Base-by-base conservation (phyloP, 208 protist genomes). In the Trypanosoma scelopori region DNA sequence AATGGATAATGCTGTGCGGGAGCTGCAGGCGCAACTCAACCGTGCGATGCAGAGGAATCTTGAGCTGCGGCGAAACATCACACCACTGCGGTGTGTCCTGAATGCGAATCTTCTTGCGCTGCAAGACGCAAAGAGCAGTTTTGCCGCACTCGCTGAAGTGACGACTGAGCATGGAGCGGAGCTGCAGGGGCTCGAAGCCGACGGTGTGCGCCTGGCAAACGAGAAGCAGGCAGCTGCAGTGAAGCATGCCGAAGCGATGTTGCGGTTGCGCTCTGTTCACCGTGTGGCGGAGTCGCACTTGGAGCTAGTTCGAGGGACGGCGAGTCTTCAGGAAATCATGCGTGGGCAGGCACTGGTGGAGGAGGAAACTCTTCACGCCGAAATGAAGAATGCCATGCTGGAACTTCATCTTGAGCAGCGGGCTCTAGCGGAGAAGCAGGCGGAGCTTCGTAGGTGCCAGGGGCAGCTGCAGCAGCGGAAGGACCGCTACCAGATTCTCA, bases 351-450 rank as follows among this genome's bases (percentile, higher is more conserved):
- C 81, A 46, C 55, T 78, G 35, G 68, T 77, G 35, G 71, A 79
- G 58, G 73, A 86, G 74, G 81, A 76, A 30, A 61, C 68, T 28
- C 62, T 87, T 23, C 56, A 77, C 42, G 78, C 74, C 1, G 74
- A 82, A 9, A 65, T 76, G 67, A 78, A 84, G 59, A 71, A 67
- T 28, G 20, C 69, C 9, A 35, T 83, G 35, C 23, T 93, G 18
- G 73, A 85, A 66, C 67, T 93, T 20, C 84, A 93, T 55, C 63
- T 90, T 11, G 74, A 89, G 56, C 82, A 87, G 23, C 76, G 63
- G 43, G 82, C 79, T 23, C 55, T 76, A 15, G 73, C 66, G 27
- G 82, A 84, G 59, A 71, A 83, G 23, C 65, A 45, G 23, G 76
- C 84, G 9, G 76, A 81, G 55, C 61, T 79, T 41, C 81, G 76